Conservation (phyloP, 1,284 basidiomycete genomes). For the Irpex sp. region DNA sequence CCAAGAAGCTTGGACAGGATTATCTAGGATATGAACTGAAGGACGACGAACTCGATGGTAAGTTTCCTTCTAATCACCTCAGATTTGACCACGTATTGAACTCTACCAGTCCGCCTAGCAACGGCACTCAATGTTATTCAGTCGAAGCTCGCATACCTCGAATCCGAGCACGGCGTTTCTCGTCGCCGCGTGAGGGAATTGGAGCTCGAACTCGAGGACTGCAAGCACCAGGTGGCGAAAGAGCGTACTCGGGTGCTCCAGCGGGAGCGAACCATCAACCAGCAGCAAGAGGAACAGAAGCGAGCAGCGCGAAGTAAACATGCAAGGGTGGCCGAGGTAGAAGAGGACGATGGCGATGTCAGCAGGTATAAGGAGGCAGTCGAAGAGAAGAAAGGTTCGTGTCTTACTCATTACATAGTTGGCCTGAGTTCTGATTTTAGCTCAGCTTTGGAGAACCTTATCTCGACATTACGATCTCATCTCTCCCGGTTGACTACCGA, state of each 20-base stretch:
- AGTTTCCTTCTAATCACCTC: conserved; percentile 4
- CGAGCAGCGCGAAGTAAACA: conserved; percentile 14
- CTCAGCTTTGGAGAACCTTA: conserved; percentile 74
- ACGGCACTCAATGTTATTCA: conserved; percentile 63
- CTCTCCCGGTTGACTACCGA: conserved; percentile 75
- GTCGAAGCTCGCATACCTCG: conserved; percentile 61
- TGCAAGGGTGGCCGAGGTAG: conserved; percentile 13
- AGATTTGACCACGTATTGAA: conserved; percentile 2
- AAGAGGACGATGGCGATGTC: conserved; percentile 16
- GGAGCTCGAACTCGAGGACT: conserved; percentile 76
- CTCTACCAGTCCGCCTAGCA: conserved; percentile 50
- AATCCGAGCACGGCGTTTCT: conserved; percentile 79
- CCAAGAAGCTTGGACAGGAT: conserved; percentile 41
- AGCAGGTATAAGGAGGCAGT: conserved; percentile 66
- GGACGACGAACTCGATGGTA: conserved; percentile 61
- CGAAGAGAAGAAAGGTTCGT: conserved; percentile 79
- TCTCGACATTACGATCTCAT: conserved; percentile 67
- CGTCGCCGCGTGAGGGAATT: conserved; percentile 76
- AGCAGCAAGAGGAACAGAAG: conserved; percentile 31
- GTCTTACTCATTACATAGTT: background rate
- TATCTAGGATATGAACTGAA: conserved; percentile 49
- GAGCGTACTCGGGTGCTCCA: conserved; percentile 64
- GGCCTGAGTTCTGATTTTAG: conserved; percentile 9
- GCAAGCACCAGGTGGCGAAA: conserved; percentile 65
- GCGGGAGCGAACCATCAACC: conserved; percentile 41